These are phyloP conservation scores for Lactifluus piperatus DNA, from an alignment of 768 basidiomycete genomes.

Conservation along the genomic window DNA sequence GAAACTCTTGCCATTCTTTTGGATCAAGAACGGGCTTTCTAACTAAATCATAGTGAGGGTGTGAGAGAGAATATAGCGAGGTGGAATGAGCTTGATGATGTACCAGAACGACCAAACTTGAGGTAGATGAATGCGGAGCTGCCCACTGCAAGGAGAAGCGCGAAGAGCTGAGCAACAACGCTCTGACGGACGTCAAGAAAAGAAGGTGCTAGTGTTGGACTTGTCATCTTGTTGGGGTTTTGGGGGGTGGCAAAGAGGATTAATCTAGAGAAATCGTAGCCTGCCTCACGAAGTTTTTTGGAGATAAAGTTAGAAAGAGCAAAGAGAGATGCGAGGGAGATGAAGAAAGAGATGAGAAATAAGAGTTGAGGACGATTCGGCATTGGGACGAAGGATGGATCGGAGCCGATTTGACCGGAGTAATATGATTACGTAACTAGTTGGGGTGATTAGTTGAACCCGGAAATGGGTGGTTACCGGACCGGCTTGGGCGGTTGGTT, in stretches of 20 bases:
- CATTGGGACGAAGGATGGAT: constrained; percentile 28
- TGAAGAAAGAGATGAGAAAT: constrained; percentile 46
- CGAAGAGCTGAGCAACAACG: constrained; percentile 37
- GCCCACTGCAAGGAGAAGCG: constrained; percentile 43
- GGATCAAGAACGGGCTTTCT: constrained; percentile 68
- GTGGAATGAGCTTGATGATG: constrained; percentile 21
- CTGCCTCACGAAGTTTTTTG: constrained; percentile 39
- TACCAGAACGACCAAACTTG: constrained; percentile 37
- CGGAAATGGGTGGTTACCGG: no score
- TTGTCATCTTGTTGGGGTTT: constrained; percentile 14
- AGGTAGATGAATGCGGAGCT: constrained; percentile 43
- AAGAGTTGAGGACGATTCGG: constrained; percentile 47
- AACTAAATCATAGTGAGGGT: constrained; percentile 31
- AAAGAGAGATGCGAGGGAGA: constrained; percentile 41
- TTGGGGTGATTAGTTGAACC: not conserved
- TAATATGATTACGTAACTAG: not conserved
- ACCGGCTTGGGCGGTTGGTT: no score
- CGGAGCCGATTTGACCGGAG: not conserved
- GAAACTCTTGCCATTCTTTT: constrained; percentile 71
- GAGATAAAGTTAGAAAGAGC: constrained; percentile 34
- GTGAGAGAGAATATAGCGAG: not conserved
- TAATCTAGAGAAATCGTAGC: constrained; percentile 49
- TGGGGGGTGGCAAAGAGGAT: constrained; percentile 54
- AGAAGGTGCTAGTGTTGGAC: constrained; percentile 1
- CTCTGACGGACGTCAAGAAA: constrained; percentile 28